Evolutionary conservation across 164 flowering plant species (phyloP).

Genomic region (Platanus orientalis): DNA sequence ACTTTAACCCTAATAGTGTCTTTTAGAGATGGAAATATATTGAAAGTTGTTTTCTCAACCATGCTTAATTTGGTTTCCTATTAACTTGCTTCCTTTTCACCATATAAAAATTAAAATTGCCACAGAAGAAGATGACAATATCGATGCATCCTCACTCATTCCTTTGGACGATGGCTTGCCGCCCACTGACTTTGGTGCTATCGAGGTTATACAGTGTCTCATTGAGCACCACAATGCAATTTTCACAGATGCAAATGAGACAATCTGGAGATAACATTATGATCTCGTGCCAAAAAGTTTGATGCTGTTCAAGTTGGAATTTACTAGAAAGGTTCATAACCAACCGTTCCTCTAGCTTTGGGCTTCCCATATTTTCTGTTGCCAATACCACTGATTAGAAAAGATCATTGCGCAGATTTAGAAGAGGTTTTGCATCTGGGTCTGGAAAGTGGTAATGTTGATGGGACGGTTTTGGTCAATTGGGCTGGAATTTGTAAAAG

Average conservation of each 20-base stretch:
- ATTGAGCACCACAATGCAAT: conserved; percentile 83
- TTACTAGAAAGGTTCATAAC: background rate
- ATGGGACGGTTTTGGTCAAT: background rate
- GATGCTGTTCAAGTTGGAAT: background rate
- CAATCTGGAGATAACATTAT: conserved; percentile 62
- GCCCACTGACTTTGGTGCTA: conserved; percentile 66
- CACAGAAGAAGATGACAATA: conserved; percentile 59
- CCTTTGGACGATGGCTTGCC: conserved; percentile 79
- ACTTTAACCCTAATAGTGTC: no score
- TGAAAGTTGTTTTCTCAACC: no score
- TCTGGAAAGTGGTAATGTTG: no score
- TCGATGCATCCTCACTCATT: conserved; percentile 61
- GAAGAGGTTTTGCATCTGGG: no score
- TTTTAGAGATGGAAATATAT: no score
- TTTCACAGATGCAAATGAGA: conserved; percentile 85
- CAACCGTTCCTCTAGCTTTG: no score
- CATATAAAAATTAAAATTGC: no score
- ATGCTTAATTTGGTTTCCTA: no score
- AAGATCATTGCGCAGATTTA: no score
- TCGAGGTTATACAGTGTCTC: conserved; percentile 85
- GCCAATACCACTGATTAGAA: no score
- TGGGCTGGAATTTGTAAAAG: background rate
- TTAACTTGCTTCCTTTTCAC: background rate
- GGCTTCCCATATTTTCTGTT: no score
- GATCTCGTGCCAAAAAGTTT: background rate